Evolutionary conservation across 176 grass and related monocot genomes (phyloP), one percentile per base, ranked within the genome.

Genomic region (Ampelocalamus luodianensis): DNA sequence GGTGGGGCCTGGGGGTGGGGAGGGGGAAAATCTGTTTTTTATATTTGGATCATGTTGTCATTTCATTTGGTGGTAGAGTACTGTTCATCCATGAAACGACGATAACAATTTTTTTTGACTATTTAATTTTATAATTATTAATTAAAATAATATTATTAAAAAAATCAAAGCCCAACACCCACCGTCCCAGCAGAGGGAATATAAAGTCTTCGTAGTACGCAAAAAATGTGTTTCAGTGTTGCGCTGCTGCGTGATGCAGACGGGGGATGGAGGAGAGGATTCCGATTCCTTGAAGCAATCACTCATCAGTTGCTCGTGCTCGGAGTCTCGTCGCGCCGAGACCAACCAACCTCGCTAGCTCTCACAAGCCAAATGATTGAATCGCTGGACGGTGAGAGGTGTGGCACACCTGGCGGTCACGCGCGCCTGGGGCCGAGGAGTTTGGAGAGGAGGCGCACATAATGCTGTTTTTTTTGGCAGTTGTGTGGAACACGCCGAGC

Each of bases 261-360:
- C 71, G 39, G 26, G 51, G 60, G 16, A 32, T 16, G 48, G 49
- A 79, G 68, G 64, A 5, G 20, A 76, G 10, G 79, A 65, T 71
- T 36, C 38, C 38, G 71, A 82, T 37, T 76, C 49, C 71, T 76
- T 56, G 61, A 87, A 87, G 85, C 76, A 72, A 86, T 59, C 58
- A 44, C 15, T 64, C 54, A 4, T 80, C 22, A 37, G 5, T 23
- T 29, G 8, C 29, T 56, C 69, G 50, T 68, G 72, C 1, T 68
- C 54, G 6, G 34, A 23, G 77, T 67, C 46, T 20, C 40, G 59
- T 60, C 39, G 54, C 56, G 69, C 18, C 70, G 71, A 63, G 68
- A 44, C 17, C 11, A 14, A 3, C 3, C 51, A 55, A 11, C 40
- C 43, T 71, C 68, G 17, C 51, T 20, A 22, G 22, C 68, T 48